phyloP scores from a whole-genome alignment of 208 protist species.

The Trypanosoma rangeli region DNA sequence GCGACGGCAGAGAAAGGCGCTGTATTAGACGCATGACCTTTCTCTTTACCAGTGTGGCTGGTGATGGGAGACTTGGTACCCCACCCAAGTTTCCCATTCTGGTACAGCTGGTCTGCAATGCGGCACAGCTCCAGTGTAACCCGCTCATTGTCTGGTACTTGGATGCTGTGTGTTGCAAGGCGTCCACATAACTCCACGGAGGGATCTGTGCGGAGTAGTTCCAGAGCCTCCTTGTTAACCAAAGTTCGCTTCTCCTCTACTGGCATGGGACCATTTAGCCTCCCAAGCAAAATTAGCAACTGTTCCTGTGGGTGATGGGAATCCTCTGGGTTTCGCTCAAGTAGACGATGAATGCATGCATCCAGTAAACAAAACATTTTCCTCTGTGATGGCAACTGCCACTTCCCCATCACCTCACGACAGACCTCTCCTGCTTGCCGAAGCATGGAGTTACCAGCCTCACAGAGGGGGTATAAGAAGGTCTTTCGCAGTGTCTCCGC shows the following conservation, averaged over 20 bases:
- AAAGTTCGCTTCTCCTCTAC: slow-evolving; percentile 39
- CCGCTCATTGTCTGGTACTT: slow-evolving; percentile 55
- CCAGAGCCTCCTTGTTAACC: slow-evolving; percentile 50
- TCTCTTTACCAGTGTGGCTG: slow-evolving; percentile 6
- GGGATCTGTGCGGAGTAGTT: slow-evolving; percentile 58
- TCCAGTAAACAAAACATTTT: slow-evolving; percentile 55
- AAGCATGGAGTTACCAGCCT: slow-evolving; percentile 47
- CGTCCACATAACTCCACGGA: slow-evolving; percentile 79
- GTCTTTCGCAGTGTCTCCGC: slow-evolving; percentile 32
- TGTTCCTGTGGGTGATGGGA: slow-evolving; percentile 64
- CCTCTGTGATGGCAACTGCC: slow-evolving; percentile 42
- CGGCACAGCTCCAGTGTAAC: slow-evolving; percentile 69
- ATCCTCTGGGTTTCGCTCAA: slow-evolving; percentile 33
- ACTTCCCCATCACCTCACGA: slow-evolving; percentile 41
- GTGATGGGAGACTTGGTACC: slow-evolving; percentile 32
- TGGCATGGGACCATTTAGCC: slow-evolving; percentile 39
- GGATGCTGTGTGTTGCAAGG: slow-evolving; percentile 49
- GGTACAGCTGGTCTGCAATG: slow-evolving; percentile 71
- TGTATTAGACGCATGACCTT: slow-evolving; percentile 8
- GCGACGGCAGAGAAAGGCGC: not conserved
- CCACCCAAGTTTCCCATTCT: slow-evolving; percentile 71
- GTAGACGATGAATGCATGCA: slow-evolving; percentile 56
- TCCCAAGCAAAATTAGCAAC: slow-evolving; percentile 64
- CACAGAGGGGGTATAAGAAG: slow-evolving; percentile 32
- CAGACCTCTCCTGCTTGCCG: slow-evolving; percentile 57